These are phyloP conservation scores for Persicaria maculosa DNA, from an alignment of 148 eudicot species.

Conservation along the genomic window DNA sequence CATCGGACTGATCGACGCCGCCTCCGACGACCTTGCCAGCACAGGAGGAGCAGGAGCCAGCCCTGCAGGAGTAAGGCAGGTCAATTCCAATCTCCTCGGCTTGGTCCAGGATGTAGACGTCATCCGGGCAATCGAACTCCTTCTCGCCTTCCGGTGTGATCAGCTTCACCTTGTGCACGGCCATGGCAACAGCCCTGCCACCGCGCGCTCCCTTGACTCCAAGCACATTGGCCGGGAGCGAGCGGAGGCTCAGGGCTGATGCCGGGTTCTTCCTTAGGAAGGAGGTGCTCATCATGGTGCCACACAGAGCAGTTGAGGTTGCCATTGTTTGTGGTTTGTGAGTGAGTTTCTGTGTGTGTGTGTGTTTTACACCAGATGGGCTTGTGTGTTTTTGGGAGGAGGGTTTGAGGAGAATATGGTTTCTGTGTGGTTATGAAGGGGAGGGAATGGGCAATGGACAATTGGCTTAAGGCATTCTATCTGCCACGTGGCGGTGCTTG, in stretches of 20 bases:
- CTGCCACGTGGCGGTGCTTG: slow-evolving; percentile 20
- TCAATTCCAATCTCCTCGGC: slow-evolving; percentile 59
- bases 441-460: background rate
- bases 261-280: slow-evolving; percentile 34
- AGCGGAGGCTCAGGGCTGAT: slow-evolving; percentile 21
- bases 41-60: slow-evolving; percentile 82
- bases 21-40: slow-evolving; percentile 53
- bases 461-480: slow-evolving; percentile 8
- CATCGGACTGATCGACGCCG: slow-evolving; percentile 56
- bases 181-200: slow-evolving; percentile 41
- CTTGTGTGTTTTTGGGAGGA: background rate
- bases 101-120: slow-evolving; percentile 57
- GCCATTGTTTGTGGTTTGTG: slow-evolving; percentile 17
- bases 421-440: slow-evolving; percentile 6
- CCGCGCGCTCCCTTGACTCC: slow-evolving; percentile 31
- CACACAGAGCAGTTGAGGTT: slow-evolving; percentile 28
- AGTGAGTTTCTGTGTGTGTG: background rate
- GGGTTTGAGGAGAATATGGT: background rate
- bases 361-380: background rate
- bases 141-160: slow-evolving; percentile 38
- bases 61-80: slow-evolving; percentile 86
- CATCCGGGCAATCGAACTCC: slow-evolving; percentile 41
- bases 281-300: slow-evolving; percentile 46
- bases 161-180: slow-evolving; percentile 49
- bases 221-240: slow-evolving; percentile 34